Percentiles rank a stretch among this genome's conserved stretches.
These are phyloP conservation scores for Zygosaccharomyces pseudorouxii DNA, from an alignment of 805 yeast genomes.

Conservation along the genomic window DNA sequence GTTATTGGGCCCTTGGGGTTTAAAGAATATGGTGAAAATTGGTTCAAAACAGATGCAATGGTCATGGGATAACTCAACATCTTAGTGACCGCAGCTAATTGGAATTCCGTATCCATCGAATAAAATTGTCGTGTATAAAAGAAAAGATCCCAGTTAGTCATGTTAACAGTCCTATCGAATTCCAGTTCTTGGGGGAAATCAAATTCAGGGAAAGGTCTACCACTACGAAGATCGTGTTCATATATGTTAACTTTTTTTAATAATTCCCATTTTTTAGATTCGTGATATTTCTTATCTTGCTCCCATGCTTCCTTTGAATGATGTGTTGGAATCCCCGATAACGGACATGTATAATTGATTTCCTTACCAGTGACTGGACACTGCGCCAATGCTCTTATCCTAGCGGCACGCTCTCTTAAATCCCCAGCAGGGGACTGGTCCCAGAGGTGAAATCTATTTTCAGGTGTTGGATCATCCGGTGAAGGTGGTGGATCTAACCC, in stretches of 20 bases:
- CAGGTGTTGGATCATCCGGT: constrained; percentile 62
- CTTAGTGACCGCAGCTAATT: constrained; percentile 91
- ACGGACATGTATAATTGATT: constrained; percentile 83
- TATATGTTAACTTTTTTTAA: constrained; percentile 84
- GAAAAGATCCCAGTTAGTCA: constrained; percentile 86
- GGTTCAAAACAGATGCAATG: constrained; percentile 76
- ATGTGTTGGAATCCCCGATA: constrained; percentile 95
- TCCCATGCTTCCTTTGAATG: constrained; percentile 88
- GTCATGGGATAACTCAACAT: constrained; percentile 91
- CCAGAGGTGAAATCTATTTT: constrained; percentile 80
- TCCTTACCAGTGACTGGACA: constrained; percentile 86
- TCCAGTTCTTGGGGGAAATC: constrained; percentile 83
- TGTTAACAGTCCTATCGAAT: constrained; percentile 67
- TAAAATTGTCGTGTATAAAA: constrained; percentile 88
- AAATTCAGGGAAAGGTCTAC: constrained; percentile 92
- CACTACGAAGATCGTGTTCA: constrained; percentile 93
- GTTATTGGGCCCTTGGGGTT: constrained; percentile 85
- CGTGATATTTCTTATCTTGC: constrained; percentile 67
- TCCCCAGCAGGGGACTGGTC: constrained; percentile 88
- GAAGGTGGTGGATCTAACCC: constrained; percentile 62
- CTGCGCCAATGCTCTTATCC: constrained; percentile 76
- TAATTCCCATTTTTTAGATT: constrained; percentile 58
- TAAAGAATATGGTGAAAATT: constrained; percentile 76
- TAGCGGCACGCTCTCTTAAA: constrained; percentile 85
- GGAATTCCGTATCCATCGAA: constrained; percentile 96